A percentile compares a stretch with the other conserved stretches of the same genome.
Conservation (phyloP, 805 yeast species). For the Pichia sporocuriosa region DNA sequence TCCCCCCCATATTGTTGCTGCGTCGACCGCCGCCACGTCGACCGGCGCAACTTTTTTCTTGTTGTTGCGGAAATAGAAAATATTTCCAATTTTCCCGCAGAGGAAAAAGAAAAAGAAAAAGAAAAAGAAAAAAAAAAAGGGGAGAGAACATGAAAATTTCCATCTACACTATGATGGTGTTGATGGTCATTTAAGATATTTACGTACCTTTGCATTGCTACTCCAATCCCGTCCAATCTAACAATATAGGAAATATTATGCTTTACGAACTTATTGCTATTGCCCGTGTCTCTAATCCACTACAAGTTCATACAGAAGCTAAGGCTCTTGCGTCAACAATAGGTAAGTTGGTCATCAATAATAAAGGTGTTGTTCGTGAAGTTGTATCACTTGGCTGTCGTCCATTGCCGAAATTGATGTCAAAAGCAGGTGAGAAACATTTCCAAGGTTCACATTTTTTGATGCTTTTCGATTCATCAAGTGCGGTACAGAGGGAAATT, state of each 20-base stretch:
- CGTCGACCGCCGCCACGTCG: constrained; percentile 1
- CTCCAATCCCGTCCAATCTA: background rate
- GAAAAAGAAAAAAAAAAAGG: background rate
- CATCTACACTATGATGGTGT: no score
- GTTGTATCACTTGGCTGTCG: constrained; percentile 73
- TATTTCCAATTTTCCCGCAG: no score
- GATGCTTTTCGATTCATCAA: constrained; percentile 79
- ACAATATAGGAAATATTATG: no score
- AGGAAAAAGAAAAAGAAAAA: background rate
- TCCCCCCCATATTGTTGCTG: background rate
- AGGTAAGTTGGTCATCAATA: constrained; percentile 74
- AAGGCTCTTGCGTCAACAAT: constrained; percentile 52
- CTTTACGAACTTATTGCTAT: constrained; percentile 86
- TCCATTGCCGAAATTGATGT: constrained; percentile 72
- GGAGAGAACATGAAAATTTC: no score
- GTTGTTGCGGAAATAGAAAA: no score
- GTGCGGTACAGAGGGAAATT: constrained; percentile 82
- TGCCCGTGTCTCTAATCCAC: constrained; percentile 67
- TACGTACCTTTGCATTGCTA: background rate
- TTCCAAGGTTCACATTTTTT: constrained; percentile 86
- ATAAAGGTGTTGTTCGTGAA: constrained; percentile 90
- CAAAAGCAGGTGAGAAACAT: constrained; percentile 82
- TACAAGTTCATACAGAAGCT: constrained; percentile 50
- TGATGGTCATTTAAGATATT: no score
- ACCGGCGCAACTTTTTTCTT: no score